These are phyloP conservation scores for Amaranthus hypochondriacus DNA, from an alignment of 148 eudicot species.

Conservation along the genomic window DNA sequence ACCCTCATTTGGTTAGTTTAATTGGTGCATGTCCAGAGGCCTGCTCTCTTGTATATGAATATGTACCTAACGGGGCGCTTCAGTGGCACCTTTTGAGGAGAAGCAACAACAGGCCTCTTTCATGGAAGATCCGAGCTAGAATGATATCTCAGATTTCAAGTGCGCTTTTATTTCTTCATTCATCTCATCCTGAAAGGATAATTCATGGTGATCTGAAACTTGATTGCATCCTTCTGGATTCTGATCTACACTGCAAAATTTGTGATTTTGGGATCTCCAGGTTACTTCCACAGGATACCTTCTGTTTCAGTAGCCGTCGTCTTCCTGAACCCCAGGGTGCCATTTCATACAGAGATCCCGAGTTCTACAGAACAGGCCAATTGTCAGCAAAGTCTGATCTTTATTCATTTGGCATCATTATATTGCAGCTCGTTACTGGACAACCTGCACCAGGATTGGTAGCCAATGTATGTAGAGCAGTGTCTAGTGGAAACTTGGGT, in stretches of 20 bases:
- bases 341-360: slow-evolving; percentile 71
- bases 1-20: slow-evolving; percentile 64
- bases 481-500: slow-evolving; percentile 42
- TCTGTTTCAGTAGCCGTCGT: slow-evolving; percentile 50
- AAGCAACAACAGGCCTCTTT: slow-evolving; percentile 39
- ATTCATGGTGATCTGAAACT: slow-evolving; percentile 76
- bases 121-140: slow-evolving; percentile 66
- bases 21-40: slow-evolving; percentile 75
- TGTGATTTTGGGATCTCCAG: slow-evolving; percentile 57
- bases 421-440: slow-evolving; percentile 69
- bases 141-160: slow-evolving; percentile 62
- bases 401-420: slow-evolving; percentile 65
- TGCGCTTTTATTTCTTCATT: slow-evolving; percentile 60
- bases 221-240: slow-evolving; percentile 56
- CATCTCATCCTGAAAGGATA: slow-evolving; percentile 48
- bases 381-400: slow-evolving; percentile 63
- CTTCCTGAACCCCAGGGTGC: slow-evolving; percentile 47
- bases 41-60: slow-evolving; percentile 70
- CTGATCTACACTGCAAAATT: slow-evolving; percentile 57
- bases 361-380: slow-evolving; percentile 49
- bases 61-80: slow-evolving; percentile 59
- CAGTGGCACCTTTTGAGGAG: slow-evolving; percentile 38
- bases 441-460: slow-evolving; percentile 47
- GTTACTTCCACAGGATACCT: slow-evolving; percentile 39
- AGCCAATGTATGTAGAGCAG: slow-evolving; percentile 48